Conservation (phyloP, 148 eudicot genomes). For the Rhododendron mucronatum region DNA sequence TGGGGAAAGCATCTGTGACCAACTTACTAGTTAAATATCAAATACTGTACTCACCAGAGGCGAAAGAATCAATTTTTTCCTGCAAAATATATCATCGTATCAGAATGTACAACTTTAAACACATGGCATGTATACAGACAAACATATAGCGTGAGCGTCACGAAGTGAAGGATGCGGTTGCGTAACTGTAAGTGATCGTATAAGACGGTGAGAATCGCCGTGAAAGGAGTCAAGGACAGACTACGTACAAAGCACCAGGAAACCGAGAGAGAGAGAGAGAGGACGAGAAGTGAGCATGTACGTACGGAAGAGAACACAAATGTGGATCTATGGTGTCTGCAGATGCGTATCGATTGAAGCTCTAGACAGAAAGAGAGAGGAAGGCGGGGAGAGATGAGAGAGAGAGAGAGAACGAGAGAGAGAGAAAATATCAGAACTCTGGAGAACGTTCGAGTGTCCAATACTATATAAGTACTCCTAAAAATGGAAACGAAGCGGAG, state of each 20-base stretch:
- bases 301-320: not conserved
- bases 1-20: not conserved
- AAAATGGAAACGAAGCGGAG: not conserved
- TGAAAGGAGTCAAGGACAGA: not conserved
- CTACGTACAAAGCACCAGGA: not conserved
- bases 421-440: conserved; percentile 7
- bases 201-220: not conserved
- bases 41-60: not conserved
- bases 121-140: not conserved
- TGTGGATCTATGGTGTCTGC: not conserved
- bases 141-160: not conserved
- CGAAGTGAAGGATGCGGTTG: not conserved
- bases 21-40: not conserved
- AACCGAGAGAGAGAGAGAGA: not conserved
- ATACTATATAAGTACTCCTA: not conserved
- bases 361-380: not conserved
- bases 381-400: not conserved
- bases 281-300: not conserved
- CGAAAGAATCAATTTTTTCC: not conserved
- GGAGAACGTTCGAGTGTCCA: not conserved
- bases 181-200: not conserved
- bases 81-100: not conserved
- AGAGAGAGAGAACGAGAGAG: conserved; percentile 4
- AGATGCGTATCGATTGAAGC: not conserved
- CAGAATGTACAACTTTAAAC: not conserved